A percentile compares a stretch with the other conserved stretches of the same genome.
Evolutionary conservation across 768 basidiomycete species (phyloP).

Genomic region (Russula olivacea): DNA sequence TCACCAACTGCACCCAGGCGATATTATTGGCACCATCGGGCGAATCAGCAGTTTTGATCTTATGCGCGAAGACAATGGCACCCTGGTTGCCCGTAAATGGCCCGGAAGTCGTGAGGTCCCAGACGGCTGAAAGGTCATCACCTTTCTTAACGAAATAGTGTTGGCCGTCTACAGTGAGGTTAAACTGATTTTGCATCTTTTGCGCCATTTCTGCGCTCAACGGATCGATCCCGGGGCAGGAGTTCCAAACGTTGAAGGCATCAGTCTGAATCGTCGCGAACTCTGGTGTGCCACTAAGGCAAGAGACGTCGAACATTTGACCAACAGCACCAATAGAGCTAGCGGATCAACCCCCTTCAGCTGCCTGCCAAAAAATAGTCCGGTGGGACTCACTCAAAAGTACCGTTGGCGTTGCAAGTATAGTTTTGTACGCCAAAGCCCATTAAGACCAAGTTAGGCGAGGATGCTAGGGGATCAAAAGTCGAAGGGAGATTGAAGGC

Average conservation of each 20-base stretch:
- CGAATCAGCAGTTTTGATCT: conserved; percentile 1
- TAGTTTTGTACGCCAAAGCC: conserved; percentile 12
- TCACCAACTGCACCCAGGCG: conserved; percentile 17
- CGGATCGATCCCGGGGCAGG: background rate
- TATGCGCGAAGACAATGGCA: conserved; percentile 13
- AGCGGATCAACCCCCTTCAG: background rate
- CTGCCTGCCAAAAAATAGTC: background rate
- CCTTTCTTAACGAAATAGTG: conserved; percentile 21
- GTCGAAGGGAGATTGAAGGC: background rate
- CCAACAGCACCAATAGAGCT: conserved; percentile 22
- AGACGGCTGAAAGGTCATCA: no score
- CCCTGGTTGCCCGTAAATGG: background rate
- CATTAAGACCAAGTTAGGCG: background rate
- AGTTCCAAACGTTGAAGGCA: conserved; percentile 3
- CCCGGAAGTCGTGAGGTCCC: conserved; percentile 16
- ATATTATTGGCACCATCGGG: conserved; percentile 2
- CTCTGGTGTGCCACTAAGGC: background rate
- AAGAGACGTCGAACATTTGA: conserved; percentile 17
- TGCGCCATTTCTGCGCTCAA: background rate
- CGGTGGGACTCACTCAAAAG: conserved; percentile 7
- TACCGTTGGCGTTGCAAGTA: background rate
- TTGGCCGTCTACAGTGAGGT: conserved; percentile 1
- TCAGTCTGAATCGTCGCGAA: conserved; percentile 4
- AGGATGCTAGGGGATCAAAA: background rate
- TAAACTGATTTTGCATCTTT: background rate